These are phyloP conservation scores for Thyridium curvatum DNA, from an alignment of 2,329 filamentous ascomycete species.

Conservation along the genomic window DNA sequence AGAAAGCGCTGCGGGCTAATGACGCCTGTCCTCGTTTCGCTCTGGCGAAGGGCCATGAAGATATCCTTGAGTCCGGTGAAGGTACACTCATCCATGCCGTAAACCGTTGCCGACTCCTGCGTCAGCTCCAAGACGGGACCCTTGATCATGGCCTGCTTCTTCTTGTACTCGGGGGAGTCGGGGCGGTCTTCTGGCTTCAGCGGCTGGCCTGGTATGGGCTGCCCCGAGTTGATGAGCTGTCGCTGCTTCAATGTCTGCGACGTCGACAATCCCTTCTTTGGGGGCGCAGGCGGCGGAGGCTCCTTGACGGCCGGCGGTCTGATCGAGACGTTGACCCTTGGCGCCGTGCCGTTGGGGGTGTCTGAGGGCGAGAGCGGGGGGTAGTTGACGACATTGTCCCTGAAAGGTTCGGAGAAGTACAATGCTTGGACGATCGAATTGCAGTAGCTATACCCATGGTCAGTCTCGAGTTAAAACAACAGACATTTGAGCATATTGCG, in stretches of 20 bases:
- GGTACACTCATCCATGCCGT: slow-evolving; percentile 90
- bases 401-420: slow-evolving; percentile 91
- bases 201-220: slow-evolving; percentile 43
- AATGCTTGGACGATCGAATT: slow-evolving; percentile 97
- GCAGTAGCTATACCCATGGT: slow-evolving; percentile 64
- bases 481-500: slow-evolving; percentile 3
- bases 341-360: slow-evolving; percentile 53
- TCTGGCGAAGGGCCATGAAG: slow-evolving; percentile 82
- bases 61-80: slow-evolving; percentile 96
- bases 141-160: slow-evolving; percentile 85
- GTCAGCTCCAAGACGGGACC: slow-evolving; percentile 83
- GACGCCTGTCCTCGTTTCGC: slow-evolving; percentile 77
- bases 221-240: slow-evolving; percentile 46
- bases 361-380: slow-evolving; percentile 67
- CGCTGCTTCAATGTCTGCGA: slow-evolving; percentile 52
- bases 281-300: slow-evolving; percentile 24
- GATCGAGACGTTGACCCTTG: slow-evolving; percentile 56
- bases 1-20: slow-evolving; percentile 89
- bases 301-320: slow-evolving; percentile 39
- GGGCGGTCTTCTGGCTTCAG: slow-evolving; percentile 79
- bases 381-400: slow-evolving; percentile 90
- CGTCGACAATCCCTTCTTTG: slow-evolving; percentile 45
- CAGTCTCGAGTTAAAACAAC: slow-evolving; percentile 1
- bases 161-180: slow-evolving; percentile 95
- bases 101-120: slow-evolving; percentile 70